phyloP scores from a whole-genome alignment of 345 rosid genomes.

The Syzygium jambos region DNA sequence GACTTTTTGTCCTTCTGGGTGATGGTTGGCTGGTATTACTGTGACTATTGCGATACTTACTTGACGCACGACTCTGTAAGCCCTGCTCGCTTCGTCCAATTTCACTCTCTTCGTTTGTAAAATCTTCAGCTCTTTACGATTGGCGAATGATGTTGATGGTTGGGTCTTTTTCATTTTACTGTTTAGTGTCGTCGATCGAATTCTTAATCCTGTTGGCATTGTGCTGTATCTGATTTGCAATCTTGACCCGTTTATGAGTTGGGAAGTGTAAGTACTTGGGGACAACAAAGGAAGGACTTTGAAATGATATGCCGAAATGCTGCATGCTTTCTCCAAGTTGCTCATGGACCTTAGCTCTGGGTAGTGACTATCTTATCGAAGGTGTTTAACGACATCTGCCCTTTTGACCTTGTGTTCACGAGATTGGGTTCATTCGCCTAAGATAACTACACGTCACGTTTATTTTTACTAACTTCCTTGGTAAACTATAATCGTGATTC shows the following conservation, averaged over 20 bases:
- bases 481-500: background rate
- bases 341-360: background rate
- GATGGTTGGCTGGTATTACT: slow-evolving; percentile 61
- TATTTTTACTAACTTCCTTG: background rate
- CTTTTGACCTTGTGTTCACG: background rate
- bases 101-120: background rate
- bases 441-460: background rate
- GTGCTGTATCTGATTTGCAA: background rate
- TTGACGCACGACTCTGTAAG: slow-evolving; percentile 98
- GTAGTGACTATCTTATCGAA: background rate
- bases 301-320: background rate
- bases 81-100: background rate
- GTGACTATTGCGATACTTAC: slow-evolving; percentile 96
- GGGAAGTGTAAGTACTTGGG: background rate
- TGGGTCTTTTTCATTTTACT: background rate
- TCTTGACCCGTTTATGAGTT: background rate
- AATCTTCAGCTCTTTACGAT: background rate
- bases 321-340: background rate
- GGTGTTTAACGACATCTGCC: background rate
- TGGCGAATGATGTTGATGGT: background rate
- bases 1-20: background rate
- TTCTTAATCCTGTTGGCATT: background rate
- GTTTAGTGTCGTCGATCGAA: background rate
- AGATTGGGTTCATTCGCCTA: background rate
- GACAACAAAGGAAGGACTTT: background rate